Evolutionary conservation across 345 rosid species (phyloP).

Genomic region (Xanthoceras sorbifolium): DNA sequence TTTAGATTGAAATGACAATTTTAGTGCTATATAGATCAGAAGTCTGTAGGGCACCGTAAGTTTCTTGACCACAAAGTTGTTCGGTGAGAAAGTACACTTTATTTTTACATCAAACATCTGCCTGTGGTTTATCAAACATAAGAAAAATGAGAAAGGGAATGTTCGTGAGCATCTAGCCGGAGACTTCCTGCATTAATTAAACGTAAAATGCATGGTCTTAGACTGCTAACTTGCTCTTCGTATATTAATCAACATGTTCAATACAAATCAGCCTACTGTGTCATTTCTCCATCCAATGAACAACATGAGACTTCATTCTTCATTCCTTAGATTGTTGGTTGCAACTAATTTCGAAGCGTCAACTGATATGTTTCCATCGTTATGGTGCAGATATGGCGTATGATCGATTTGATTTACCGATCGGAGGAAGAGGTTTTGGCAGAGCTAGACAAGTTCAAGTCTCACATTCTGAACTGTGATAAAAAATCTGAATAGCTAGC

Average conservation of each 20-base stretch:
- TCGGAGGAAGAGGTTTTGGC: slow-evolving; percentile 61
- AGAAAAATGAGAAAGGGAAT: background rate
- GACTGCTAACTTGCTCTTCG: background rate
- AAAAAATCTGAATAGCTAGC: slow-evolving; percentile 12
- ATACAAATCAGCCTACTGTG: too few relatives aligned
- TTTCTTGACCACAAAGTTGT: too few relatives aligned
- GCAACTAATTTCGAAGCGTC: background rate
- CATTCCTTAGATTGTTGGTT: background rate
- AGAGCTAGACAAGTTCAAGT: slow-evolving; percentile 51
- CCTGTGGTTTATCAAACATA: background rate
- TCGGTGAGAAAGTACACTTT: background rate
- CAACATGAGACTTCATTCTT: too few relatives aligned
- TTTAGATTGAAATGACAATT: background rate
- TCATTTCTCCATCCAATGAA: too few relatives aligned
- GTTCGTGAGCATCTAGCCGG: background rate
- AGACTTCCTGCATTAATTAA: background rate
- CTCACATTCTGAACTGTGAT: slow-evolving; percentile 44
- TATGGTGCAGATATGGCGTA: slow-evolving; percentile 63
- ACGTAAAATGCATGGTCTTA: background rate
- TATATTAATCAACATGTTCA: too few relatives aligned
- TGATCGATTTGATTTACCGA: slow-evolving; percentile 63
- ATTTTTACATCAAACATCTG: background rate
- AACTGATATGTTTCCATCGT: background rate
- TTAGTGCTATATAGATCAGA: background rate
- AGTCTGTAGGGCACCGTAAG: background rate